phyloP scores from a whole-genome alignment of 2,329 filamentous ascomycete species.

The Stachybotrys chartarum region DNA sequence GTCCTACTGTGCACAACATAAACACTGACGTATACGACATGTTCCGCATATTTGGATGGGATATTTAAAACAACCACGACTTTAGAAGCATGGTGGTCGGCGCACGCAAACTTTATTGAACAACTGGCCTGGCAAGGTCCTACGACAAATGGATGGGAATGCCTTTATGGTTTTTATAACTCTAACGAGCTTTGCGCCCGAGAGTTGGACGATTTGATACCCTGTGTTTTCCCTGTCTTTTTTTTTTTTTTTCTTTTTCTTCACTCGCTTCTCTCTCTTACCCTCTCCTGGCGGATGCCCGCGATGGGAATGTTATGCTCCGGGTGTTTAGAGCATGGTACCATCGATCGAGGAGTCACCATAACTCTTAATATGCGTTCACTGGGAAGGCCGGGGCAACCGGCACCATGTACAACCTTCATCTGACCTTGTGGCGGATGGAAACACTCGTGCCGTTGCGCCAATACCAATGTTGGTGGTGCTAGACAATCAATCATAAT shows the following conservation, averaged over 20 bases:
- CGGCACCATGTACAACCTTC: not conserved
- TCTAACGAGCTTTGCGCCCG: not conserved
- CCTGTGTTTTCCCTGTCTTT: not conserved
- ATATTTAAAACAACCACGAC: not conserved
- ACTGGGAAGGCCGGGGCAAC: not conserved
- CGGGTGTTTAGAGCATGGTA: not conserved
- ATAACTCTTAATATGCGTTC: not conserved
- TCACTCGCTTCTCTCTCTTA: constrained; percentile 1
- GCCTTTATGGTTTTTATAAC: constrained; percentile 2
- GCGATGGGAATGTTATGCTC: not conserved
- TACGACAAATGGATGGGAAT: constrained; percentile 5
- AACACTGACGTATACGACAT: not conserved
- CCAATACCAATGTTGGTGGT: not conserved
- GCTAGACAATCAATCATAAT: not conserved
- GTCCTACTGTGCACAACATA: not conserved
- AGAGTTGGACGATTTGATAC: not conserved
- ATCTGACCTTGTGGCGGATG: constrained; percentile 1
- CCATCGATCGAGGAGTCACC: not conserved
- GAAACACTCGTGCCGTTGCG: not conserved
- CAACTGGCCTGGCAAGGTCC: constrained; percentile 4
- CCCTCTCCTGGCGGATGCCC: not conserved
- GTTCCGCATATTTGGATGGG: not conserved
- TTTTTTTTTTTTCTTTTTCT: constrained; percentile 12
- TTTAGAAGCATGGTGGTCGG: constrained; percentile 14
- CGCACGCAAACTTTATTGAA: constrained; percentile 13